Conservation (phyloP, 2,329 filamentous ascomycete species). For the Penicillium occitanis region DNA sequence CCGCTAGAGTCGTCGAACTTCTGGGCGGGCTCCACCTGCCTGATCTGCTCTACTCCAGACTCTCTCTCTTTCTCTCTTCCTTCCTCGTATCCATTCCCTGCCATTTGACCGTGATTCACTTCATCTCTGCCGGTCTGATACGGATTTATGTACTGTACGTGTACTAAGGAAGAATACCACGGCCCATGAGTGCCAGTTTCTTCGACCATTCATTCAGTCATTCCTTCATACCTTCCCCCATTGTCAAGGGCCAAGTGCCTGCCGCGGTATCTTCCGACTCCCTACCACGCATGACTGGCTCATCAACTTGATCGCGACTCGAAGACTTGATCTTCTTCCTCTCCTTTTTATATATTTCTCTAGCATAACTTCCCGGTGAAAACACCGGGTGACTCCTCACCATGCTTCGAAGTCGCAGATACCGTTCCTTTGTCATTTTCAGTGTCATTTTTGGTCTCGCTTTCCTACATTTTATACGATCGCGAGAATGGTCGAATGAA, state of each 20-base stretch:
- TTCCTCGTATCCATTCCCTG: not conserved
- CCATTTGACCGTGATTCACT: not conserved
- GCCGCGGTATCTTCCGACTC: conserved; percentile 1
- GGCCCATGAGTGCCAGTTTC: not conserved
- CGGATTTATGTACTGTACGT: not conserved
- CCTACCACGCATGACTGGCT: conserved; percentile 12
- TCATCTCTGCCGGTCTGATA: not conserved
- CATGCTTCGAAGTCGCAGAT: conserved; percentile 52
- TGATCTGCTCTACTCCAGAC: not conserved
- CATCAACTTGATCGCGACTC: conserved; percentile 4
- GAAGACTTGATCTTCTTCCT: conserved; percentile 10
- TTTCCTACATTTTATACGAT: conserved; percentile 53
- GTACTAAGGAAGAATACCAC: not conserved
- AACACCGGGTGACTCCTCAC: not conserved
- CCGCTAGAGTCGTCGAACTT: not conserved
- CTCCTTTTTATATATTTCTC: conserved; percentile 8
- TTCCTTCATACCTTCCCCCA: conserved; percentile 1
- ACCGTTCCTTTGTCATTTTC: conserved; percentile 48
- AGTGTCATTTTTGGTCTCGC: conserved; percentile 45
- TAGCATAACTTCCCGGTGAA: not conserved
- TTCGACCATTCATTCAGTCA: conserved; percentile 1
- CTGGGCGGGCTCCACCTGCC: conserved; percentile 6
- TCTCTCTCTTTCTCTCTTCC: not conserved
- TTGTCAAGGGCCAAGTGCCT: not conserved
- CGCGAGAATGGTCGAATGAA: conserved; percentile 40